Evolutionary conservation across 352 stramenopile genomes (phyloP), one percentile per base, ranked within the genome.

Genomic region (Phytopythium chamaehyphon): DNA sequence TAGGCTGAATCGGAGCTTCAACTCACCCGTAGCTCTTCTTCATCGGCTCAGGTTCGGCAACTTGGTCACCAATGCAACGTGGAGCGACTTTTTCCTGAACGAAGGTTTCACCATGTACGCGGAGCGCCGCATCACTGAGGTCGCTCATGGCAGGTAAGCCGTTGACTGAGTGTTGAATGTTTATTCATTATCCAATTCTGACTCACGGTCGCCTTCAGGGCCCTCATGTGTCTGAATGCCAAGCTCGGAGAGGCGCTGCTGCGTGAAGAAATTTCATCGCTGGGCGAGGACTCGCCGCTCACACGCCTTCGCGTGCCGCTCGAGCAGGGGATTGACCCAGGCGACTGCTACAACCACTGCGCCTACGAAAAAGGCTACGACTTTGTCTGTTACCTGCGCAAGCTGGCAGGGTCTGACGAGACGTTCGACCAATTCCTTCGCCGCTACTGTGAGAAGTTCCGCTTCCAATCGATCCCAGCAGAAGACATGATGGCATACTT

Each of bases 101-200:
- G 84, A 94, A 74, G 84, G 84, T n/a, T 92, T 91, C 57, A 91
- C 81, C 9, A 92, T 92, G 79, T 94, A 91, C 51, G 80, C 82
- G 11, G 80, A 93, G 57, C 71, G 83, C 7, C 74, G 77, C 24
- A 85, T 93, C 57, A 77, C 61, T 0, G 83, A 83, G 33, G 64
- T 76, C 35, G 75, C 67, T n/a, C 70, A 89, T 36, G 83, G 83
- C 49, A 67, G 77, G 77, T 90, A 59, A 46, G 63, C 1, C 22
- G 2, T 1, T 7, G 5, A 2, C 33, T 3, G 33, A 21, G 16
- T 26, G n/a, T 26, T 26, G 16, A 15, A 43, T 35, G 19, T 19
- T 31, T 18, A 21, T 24, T 36, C 43, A 3, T 19, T 28, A 19
- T 12, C 14, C 18, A 26, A 33, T 16, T 22, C 11, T 11, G 35